phyloP scores from a whole-genome alignment of 2,329 filamentous ascomycete species.

The Teratosphaeria gauchensis region DNA sequence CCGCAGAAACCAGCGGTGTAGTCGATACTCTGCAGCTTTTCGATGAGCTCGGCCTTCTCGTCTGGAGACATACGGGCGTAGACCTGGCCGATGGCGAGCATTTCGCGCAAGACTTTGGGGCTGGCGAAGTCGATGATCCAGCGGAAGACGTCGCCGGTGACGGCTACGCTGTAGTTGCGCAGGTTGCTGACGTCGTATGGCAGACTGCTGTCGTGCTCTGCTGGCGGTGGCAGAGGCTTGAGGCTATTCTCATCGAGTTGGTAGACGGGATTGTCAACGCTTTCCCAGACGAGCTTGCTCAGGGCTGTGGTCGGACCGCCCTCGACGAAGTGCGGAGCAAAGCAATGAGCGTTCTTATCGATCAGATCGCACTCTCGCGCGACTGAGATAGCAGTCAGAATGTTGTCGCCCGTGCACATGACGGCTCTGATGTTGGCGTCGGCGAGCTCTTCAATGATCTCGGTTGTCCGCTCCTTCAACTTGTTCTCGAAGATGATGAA shows the following conservation, averaged over 20 bases:
- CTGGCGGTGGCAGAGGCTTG: slow-evolving; percentile 62
- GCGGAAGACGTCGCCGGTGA: slow-evolving; percentile 88
- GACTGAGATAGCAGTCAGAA: slow-evolving; percentile 91
- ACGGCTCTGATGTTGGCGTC: slow-evolving; percentile 77
- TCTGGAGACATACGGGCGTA: slow-evolving; percentile 98
- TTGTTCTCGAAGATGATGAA: slow-evolving; percentile 99
- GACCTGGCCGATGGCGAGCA: slow-evolving; percentile 85
- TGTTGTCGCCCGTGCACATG: slow-evolving; percentile 98
- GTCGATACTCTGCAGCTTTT: slow-evolving; percentile 91
- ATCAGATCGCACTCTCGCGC: slow-evolving; percentile 82
- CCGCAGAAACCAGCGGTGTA: slow-evolving; percentile 96
- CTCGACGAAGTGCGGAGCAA: slow-evolving; percentile 78
- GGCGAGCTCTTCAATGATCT: slow-evolving; percentile 70
- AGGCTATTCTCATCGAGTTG: slow-evolving; percentile 71
- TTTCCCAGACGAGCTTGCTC: slow-evolving; percentile 76
- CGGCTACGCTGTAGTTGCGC: slow-evolving; percentile 76
- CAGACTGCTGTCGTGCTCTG: slow-evolving; percentile 67
- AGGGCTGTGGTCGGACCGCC: slow-evolving; percentile 66
- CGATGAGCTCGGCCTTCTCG: slow-evolving; percentile 94
- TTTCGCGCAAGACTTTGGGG: slow-evolving; percentile 68
- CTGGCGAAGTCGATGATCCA: slow-evolving; percentile 91
- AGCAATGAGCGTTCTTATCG: slow-evolving; percentile 74
- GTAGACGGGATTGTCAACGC: slow-evolving; percentile 76
- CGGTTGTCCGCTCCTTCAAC: slow-evolving; percentile 75
- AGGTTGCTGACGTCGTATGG: slow-evolving; percentile 77